Evolutionary conservation across 305 asterid species (phyloP), one percentile per base, ranked within the genome.

Genomic region (Plantago lanceolata): DNA sequence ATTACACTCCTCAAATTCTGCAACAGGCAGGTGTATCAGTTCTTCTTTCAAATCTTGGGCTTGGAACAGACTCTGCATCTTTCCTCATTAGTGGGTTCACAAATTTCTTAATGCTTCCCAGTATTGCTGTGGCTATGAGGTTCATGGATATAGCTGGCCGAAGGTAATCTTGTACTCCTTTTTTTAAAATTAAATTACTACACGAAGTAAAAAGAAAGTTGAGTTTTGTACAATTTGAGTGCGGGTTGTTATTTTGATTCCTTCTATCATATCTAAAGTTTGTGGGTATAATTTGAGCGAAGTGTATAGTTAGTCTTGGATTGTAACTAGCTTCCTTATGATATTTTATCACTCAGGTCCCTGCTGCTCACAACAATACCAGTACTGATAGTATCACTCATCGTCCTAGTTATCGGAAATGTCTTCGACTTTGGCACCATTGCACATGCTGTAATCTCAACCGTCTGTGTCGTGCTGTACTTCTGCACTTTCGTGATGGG

Each of bases 1-100:
- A 79, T 72, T 85, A 85, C 58, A 79, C 90, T 18, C 94, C 94
- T 26, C 90, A 85, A 79, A 85, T 85, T 58, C 83, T 81, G 20
- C 83, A 85, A 67, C 81, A 81, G 69, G 88, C 88, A 33, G 90
- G 93, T 44, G 94, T 76, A 15, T 80, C 74, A 51, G 82, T 78
- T 54, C 81, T 85, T 48, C 60, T 85, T 29, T 67, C 94, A 28
- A 57, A 78, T 65, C 43, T 81, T 31, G 90, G 90, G 57, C 64
- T 85, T 31, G 70, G 81, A 52, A 62, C 87, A 44, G 74, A 64
- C 43, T 83, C 94, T 31, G 78, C 87, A 16, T 81, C 94, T 47
- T 68, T 85, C 19, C 84, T 85, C 24, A 83, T 83, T 48, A 81
- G 90, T 55, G 84, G 81, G 11, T 45, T 83, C 65, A 81, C 79